Conservation (phyloP, 805 yeast species). For the Kodamaea fukazawae region DNA sequence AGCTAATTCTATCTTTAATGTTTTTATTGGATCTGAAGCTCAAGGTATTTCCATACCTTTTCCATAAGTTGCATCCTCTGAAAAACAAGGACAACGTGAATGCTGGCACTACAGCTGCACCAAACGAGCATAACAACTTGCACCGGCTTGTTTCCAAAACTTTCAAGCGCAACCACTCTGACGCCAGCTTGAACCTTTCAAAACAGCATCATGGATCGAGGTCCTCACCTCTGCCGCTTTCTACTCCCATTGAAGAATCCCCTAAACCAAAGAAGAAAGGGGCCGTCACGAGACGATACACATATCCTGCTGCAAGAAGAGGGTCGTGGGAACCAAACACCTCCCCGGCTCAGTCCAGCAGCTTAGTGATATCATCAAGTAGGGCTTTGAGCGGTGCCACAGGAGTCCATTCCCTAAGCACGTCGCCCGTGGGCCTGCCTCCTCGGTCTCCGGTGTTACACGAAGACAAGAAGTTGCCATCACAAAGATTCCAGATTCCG, state of each 20-base stretch:
- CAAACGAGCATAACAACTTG: conserved; percentile 4
- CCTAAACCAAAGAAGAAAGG: background rate
- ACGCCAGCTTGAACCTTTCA: conserved; percentile 2
- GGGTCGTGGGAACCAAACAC: background rate
- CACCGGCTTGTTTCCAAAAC: conserved; percentile 2
- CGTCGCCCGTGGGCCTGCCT: background rate
- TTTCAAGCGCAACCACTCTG: conserved; percentile 4
- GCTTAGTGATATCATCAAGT: conserved; percentile 5
- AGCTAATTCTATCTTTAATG: background rate
- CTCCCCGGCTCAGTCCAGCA: background rate
- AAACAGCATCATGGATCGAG: background rate
- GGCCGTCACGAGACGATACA: conserved; percentile 1
- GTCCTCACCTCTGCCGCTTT: background rate
- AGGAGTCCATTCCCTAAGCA: background rate
- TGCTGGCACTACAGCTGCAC: background rate
- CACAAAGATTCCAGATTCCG: too few species aligned
- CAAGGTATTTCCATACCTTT: conserved; percentile 1
- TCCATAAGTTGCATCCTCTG: conserved; percentile 1
- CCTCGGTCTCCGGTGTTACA: conserved; percentile 1
- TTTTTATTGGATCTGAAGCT: conserved; percentile 4
- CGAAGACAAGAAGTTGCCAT: background rate
- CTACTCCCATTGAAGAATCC: background rate
- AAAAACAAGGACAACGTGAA: conserved; percentile 1
- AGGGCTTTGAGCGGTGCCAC: conserved; percentile 4
- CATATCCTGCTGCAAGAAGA: conserved; percentile 1